phyloP scores from a whole-genome alignment of 306 rosid genomes.

The Canavalia ensiformis region DNA sequence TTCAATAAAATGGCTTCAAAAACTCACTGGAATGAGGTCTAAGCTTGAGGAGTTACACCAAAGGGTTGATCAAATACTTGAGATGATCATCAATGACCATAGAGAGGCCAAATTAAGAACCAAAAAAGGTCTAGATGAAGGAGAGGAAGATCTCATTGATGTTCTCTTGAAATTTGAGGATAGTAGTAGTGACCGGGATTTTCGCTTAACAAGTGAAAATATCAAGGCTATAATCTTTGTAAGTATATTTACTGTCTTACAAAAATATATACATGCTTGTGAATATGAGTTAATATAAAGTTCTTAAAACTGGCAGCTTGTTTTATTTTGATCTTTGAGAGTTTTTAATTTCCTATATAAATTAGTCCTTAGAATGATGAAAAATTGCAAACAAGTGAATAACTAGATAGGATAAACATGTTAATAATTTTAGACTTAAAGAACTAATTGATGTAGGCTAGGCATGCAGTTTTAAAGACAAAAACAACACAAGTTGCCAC shows the following conservation, averaged over 20 bases:
- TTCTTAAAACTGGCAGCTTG: too few species aligned
- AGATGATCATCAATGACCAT: constrained; percentile 35
- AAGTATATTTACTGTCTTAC: not conserved
- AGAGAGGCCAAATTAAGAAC: not conserved
- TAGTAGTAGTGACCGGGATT: not conserved
- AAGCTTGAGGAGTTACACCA: constrained; percentile 19
- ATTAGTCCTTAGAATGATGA: too few species aligned
- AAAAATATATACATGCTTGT: not conserved
- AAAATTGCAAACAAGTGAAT: too few species aligned
- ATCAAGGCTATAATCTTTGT: constrained; percentile 40
- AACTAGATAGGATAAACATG: too few species aligned
- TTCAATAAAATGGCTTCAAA: constrained; percentile 24
- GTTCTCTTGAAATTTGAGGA: constrained; percentile 37
- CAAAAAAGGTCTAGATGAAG: not conserved
- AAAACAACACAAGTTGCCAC: too few species aligned
- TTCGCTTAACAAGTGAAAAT: not conserved
- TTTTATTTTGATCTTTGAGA: too few species aligned
- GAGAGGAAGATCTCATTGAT: constrained; percentile 19
- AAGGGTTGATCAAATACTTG: not conserved
- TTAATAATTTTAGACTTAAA: too few species aligned
- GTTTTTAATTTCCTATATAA: too few species aligned
- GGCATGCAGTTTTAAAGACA: too few species aligned
- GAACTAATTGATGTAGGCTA: too few species aligned
- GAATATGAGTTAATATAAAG: too few species aligned
- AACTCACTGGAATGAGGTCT: constrained; percentile 27